Evolutionary conservation across 768 basidiomycete species (phyloP).

Genomic region (Harrya chromipes): DNA sequence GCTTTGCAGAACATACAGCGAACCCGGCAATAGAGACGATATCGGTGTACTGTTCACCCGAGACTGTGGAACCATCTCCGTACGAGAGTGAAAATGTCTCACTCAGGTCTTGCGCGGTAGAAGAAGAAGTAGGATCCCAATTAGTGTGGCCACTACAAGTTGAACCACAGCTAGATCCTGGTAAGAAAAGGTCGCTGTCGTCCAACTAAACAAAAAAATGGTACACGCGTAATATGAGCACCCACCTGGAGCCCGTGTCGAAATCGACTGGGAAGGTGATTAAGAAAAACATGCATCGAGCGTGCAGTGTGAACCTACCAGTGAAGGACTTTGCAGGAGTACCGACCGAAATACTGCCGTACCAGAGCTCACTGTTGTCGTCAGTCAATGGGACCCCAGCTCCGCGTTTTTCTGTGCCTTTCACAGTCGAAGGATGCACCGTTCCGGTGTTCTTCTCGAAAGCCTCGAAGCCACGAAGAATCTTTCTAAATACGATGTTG

Average conservation of each 20-base stretch:
- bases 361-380: constrained; percentile 1
- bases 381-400: neutral
- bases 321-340: constrained; percentile 1
- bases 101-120: constrained; percentile 23
- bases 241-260: constrained; percentile 22
- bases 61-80: constrained; percentile 34
- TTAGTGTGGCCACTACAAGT: constrained; percentile 28
- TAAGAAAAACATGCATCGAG: neutral
- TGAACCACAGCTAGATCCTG: neutral
- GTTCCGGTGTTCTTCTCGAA: neutral
- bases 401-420: neutral
- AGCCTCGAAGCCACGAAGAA: neutral
- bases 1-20: neutral
- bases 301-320: neutral
- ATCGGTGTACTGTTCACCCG: constrained; percentile 39
- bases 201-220: neutral
- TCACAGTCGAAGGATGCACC: neutral
- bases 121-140: constrained; percentile 24
- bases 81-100: constrained; percentile 31
- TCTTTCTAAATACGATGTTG: no score
- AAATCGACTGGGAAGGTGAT: constrained; percentile 15
- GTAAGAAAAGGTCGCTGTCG: constrained; percentile 17
- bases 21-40: constrained; percentile 3
- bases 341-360: constrained; percentile 9
- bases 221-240: neutral